A percentile compares a stretch with the other conserved stretches of the same genome.
Evolutionary conservation across 495 filamentous ascomycete species (phyloP).

Genomic region (Hypoxylon cercidicola): DNA sequence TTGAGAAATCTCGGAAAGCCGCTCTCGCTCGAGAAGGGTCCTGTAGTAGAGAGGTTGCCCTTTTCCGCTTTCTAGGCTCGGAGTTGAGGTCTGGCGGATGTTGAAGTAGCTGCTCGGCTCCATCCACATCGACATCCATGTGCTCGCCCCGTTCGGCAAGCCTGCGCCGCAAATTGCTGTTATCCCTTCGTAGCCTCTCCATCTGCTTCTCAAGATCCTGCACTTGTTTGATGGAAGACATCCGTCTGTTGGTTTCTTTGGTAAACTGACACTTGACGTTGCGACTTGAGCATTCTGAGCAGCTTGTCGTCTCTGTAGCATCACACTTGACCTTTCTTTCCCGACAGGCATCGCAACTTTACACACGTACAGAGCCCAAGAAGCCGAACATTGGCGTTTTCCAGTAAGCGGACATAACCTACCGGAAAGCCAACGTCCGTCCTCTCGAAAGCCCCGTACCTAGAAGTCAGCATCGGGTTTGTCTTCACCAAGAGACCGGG

Average conservation of each 20-base stretch:
- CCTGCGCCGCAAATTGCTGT: constrained; percentile 73
- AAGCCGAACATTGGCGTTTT: constrained; percentile 24
- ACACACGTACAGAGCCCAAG: constrained; percentile 33
- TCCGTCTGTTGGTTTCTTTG: constrained; percentile 97
- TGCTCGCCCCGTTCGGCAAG: constrained; percentile 60
- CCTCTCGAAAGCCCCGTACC: constrained; percentile 32
- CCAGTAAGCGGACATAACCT: background rate
- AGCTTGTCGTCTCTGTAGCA: constrained; percentile 93
- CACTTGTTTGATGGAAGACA: constrained; percentile 99
- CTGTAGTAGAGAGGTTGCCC: constrained; percentile 65
- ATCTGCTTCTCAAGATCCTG: constrained; percentile 97
- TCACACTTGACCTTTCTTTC: constrained; percentile 99
- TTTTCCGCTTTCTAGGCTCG: constrained; percentile 68
- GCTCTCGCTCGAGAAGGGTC: constrained; percentile 76
- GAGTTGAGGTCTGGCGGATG: constrained; percentile 74
- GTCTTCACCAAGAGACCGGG: constrained; percentile 15
- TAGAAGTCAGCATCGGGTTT: constrained; percentile 35
- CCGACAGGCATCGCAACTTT: constrained; percentile 94
- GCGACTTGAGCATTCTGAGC: constrained; percentile 94
- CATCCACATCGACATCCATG: constrained; percentile 72
- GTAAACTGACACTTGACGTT: constrained; percentile 98
- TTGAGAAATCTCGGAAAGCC: constrained; percentile 78
- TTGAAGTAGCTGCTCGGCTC: constrained; percentile 65
- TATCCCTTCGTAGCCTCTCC: constrained; percentile 75
- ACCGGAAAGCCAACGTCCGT: constrained; percentile 25